Percentiles rank a stretch among this genome's conserved stretches.
These are phyloP conservation scores for Scutellaria galericulata DNA, from an alignment of 257 asterid species.

Conservation along the genomic window DNA sequence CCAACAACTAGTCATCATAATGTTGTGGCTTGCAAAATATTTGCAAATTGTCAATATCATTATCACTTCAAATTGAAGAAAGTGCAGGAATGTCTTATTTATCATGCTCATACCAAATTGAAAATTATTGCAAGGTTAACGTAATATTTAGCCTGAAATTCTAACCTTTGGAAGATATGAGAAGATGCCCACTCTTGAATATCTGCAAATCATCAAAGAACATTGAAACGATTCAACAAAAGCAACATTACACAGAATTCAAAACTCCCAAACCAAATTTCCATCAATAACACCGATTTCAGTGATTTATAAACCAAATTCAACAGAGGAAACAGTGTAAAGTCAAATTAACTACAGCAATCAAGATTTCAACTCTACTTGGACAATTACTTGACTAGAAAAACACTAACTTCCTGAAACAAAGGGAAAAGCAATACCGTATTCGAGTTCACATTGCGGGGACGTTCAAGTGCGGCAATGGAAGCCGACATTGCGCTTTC, in stretches of 20 bases:
- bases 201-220: constrained; percentile 58
- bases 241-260: constrained; percentile 28
- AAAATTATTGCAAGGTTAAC: background rate
- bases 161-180: constrained; percentile 92
- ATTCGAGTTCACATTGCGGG: constrained; percentile 71
- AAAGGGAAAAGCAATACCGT: constrained; percentile 55
- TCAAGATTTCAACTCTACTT: constrained; percentile 17
- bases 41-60: constrained; percentile 19
- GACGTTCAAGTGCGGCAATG: constrained; percentile 78
- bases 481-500: constrained; percentile 66
- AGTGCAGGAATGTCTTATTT: background rate
- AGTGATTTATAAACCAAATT: constrained; percentile 21
- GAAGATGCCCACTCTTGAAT: constrained; percentile 93
- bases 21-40: background rate
- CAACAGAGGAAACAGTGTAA: background rate
- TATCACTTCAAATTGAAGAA: constrained; percentile 24
- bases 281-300: constrained; percentile 4
- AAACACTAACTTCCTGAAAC: constrained; percentile 13
- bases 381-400: constrained; percentile 40
- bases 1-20: constrained; percentile 25
- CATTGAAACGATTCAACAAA: constrained; percentile 14
- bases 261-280: constrained; percentile 22
- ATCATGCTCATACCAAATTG: constrained; percentile 4
- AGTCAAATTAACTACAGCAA: constrained; percentile 19
- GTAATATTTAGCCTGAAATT: constrained; percentile 22